Evolutionary conservation across 208 protist genomes (phyloP).

Genomic region (Porcisia hertigi): DNA sequence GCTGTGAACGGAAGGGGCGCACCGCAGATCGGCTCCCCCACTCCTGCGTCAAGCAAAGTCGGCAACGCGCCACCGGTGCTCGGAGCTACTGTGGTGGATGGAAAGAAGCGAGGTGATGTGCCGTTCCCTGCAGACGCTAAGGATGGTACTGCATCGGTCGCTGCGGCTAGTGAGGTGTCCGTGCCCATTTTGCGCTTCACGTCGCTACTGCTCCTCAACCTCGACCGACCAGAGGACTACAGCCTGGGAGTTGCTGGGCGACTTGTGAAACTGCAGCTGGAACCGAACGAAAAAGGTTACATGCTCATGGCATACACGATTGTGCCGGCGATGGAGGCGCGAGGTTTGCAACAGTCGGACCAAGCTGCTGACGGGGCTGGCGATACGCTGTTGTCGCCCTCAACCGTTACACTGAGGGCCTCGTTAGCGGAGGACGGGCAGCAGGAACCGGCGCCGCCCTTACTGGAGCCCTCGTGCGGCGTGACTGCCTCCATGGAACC

Average conservation of each 20-base stretch:
- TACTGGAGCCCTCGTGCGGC: neutral
- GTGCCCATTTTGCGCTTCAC: slow-evolving; percentile 54
- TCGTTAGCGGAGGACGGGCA: neutral
- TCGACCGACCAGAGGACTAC: slow-evolving; percentile 51
- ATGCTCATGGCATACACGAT: slow-evolving; percentile 72
- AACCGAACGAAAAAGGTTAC: slow-evolving; percentile 80
- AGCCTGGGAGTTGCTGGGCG: slow-evolving; percentile 46
- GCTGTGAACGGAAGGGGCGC: neutral
- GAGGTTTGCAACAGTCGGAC: neutral
- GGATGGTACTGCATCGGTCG: neutral
- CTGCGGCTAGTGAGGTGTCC: neutral
- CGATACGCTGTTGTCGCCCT: neutral
- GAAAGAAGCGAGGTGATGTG: slow-evolving; percentile 7
- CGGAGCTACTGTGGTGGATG: neutral
- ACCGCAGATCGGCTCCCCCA: neutral
- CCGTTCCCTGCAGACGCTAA: neutral
- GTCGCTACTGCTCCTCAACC: slow-evolving; percentile 60
- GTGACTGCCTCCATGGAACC: neutral
- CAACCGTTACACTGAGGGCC: neutral
- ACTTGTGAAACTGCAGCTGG: slow-evolving; percentile 49
- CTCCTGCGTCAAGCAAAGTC: slow-evolving; percentile 2
- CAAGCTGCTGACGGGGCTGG: neutral
- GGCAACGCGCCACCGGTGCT: neutral
- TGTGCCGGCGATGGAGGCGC: slow-evolving; percentile 17
- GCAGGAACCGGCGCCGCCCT: neutral